Evolutionary conservation across 306 rosid genomes (phyloP).

Genomic region (Cotoneaster glaucophyllus): DNA sequence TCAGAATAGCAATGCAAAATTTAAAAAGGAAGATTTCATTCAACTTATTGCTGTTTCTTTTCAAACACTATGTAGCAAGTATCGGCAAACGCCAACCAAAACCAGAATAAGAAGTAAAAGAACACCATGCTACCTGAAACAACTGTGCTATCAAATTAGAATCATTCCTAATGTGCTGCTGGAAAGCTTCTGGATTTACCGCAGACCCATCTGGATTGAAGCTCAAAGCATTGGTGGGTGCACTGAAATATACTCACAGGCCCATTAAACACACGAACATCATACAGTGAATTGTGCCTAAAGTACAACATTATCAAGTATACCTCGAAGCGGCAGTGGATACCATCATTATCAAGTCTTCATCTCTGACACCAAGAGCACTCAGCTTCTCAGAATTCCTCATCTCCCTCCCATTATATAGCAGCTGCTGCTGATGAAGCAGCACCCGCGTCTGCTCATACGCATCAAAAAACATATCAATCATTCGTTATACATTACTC

Average conservation of each 20-base stretch:
- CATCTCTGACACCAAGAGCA: conserved; percentile 76
- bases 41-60: background rate
- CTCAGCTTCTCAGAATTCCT: conserved; percentile 66
- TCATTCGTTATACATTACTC: background rate
- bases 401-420: conserved; percentile 74
- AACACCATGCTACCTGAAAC: conserved; percentile 59
- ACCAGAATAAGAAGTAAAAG: conserved; percentile 5
- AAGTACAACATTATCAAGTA: background rate
- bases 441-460: conserved; percentile 68
- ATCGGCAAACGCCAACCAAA: conserved; percentile 6
- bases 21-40: background rate
- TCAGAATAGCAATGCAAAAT: background rate
- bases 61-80: background rate
- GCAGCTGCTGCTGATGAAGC: conserved; percentile 77
- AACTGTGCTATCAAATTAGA: conserved; percentile 60
- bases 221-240: conserved; percentile 55
- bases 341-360: conserved; percentile 88
- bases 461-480: conserved; percentile 11
- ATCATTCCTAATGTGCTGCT: conserved; percentile 71
- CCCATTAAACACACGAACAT: background rate
- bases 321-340: conserved; percentile 56
- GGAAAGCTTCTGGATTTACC: conserved; percentile 78
- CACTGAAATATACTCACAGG: conserved; percentile 35
- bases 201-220: conserved; percentile 90
- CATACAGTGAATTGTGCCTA: background rate